Evolutionary conservation across 352 stramenopile species (phyloP).

Genomic region (Saprolegnia diclina): DNA sequence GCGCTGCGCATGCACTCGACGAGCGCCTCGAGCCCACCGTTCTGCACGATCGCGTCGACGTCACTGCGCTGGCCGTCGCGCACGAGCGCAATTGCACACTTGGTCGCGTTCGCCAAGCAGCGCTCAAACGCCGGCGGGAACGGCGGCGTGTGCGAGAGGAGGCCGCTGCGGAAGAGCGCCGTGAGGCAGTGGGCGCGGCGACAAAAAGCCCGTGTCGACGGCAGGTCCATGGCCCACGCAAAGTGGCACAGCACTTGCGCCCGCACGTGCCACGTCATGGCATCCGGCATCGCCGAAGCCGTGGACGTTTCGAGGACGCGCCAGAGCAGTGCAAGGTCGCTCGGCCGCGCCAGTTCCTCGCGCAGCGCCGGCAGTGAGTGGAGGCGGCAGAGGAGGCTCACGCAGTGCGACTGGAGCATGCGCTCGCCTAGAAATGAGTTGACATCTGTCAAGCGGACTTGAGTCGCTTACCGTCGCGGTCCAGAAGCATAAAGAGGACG

Average conservation of each 20-base stretch:
- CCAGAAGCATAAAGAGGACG: constrained; percentile 22
- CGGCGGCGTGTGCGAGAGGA: constrained; percentile 33
- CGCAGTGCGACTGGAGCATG: constrained; percentile 38
- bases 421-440: constrained; percentile 25
- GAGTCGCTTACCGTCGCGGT: constrained; percentile 24
- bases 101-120: constrained; percentile 59
- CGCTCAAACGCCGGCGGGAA: constrained; percentile 35
- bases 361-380: constrained; percentile 30
- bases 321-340: constrained; percentile 3
- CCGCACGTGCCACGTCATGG: constrained; percentile 46
- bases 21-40: constrained; percentile 7
- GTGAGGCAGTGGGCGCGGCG: constrained; percentile 33
- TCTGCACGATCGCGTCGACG: constrained; percentile 7
- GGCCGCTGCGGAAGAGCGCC: constrained; percentile 41
- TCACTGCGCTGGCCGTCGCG: constrained; percentile 21
- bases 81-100: constrained; percentile 55
- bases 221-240: constrained; percentile 39
- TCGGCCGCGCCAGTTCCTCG: background rate
- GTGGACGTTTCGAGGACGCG: constrained; percentile 6
- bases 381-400: constrained; percentile 56
- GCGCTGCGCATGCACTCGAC: constrained; percentile 18
- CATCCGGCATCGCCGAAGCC: background rate
- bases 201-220: constrained; percentile 26
- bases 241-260: constrained; percentile 71
- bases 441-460: background rate